Conservation (phyloP, 2,329 filamentous ascomycete genomes). For the Atkinsonella hypoxylon region DNA sequence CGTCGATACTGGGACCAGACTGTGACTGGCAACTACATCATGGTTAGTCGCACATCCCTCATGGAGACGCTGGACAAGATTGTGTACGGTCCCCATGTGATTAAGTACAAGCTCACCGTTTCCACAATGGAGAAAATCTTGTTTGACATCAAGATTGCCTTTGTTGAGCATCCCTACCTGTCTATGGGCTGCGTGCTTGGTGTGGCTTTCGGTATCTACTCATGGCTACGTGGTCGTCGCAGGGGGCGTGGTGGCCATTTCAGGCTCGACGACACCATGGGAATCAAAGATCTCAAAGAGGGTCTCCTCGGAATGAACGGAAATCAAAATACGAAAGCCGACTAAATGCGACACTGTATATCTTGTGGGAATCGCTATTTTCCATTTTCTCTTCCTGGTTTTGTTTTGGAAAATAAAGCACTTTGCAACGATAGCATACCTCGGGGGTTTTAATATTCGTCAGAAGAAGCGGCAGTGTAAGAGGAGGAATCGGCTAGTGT, state of each 20-base stretch:
- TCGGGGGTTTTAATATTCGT: neutral
- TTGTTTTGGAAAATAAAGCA: slow-evolving; percentile 6
- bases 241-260: slow-evolving; percentile 46
- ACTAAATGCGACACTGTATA: slow-evolving; percentile 12
- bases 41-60: slow-evolving; percentile 79
- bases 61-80: slow-evolving; percentile 73
- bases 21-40: slow-evolving; percentile 78
- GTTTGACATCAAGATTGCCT: slow-evolving; percentile 48
- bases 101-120: slow-evolving; percentile 68
- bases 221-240: slow-evolving; percentile 44
- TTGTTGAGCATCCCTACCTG: slow-evolving; percentile 47
- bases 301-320: slow-evolving; percentile 42
- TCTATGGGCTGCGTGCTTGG: slow-evolving; percentile 45
- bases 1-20: slow-evolving; percentile 92
- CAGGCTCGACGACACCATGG: slow-evolving; percentile 44
- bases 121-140: slow-evolving; percentile 60
- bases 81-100: slow-evolving; percentile 54
- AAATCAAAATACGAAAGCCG: slow-evolving; percentile 24
- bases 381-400: slow-evolving; percentile 5
- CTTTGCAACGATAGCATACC: slow-evolving; percentile 3
- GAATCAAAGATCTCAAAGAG: slow-evolving; percentile 46
- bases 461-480: neutral
- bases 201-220: slow-evolving; percentile 38
- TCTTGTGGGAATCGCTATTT: neutral
- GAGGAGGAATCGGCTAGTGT: neutral